Base-by-base conservation (phyloP, 805 yeast species). In the Yamadazyma akitaensis region DNA sequence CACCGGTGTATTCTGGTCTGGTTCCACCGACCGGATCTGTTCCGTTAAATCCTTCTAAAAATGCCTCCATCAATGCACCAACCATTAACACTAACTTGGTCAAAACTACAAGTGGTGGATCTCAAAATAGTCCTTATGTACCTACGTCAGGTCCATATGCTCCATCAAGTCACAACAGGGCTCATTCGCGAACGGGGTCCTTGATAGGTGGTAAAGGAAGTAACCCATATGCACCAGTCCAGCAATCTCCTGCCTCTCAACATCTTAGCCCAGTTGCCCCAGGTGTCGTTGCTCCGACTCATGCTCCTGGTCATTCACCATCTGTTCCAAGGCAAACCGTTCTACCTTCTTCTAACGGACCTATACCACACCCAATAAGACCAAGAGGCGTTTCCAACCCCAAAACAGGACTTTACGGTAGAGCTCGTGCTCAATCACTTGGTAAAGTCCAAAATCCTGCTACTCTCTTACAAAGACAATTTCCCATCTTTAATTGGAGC, bases 401-500 rank as follows among this genome's bases (percentile, higher is more conserved):
- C 1, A 50, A 50, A 42, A 42, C 52, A 4, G 56, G 56, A 5
- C 42, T 46, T 18, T 51, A 51, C 16, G 59, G 55, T 21, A 57
- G 68, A 51, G 59, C 54, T 6, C 53, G 66, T 18, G 61, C 65
- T 2, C 62, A 56, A 36, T 60, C 58, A n/a, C 58, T 53, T 30
- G 62, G 53, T 43, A 63, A 57, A 37, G 51, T 72, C 7, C 64
- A 67, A 26, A 76, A 81, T 50, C 85, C 87, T 7, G 77, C 76
- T 43, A 77, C 81, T 19, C 62, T 84, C 43, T 63, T 73, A 19
- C 64, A 68, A 40, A 72, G 85, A 45, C 96, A 87, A 59, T 85
- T 85, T 64, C 96, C 96, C 0, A 59, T 89, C 30, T 85, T 88
- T 60, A 72, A 76, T 48, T 89, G 94, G 85, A 62, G 68, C 42